These are phyloP conservation scores for Lagenidium giganteum DNA, from an alignment of 352 stramenopile genomes.

Conservation along the genomic window DNA sequence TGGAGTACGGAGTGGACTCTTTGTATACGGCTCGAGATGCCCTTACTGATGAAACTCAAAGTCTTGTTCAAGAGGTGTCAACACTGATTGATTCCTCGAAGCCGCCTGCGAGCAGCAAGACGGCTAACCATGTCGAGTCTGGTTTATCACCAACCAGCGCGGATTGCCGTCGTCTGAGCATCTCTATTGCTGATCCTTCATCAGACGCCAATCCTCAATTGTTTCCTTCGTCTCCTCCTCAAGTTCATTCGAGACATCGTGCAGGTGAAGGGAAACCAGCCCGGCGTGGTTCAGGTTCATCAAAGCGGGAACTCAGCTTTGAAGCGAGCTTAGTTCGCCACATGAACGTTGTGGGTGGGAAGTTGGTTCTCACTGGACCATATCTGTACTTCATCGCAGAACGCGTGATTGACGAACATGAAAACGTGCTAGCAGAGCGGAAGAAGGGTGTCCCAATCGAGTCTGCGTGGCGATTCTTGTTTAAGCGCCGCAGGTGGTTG, in stretches of 20 bases:
- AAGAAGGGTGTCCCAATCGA: constrained; percentile 32
- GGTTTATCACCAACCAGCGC: too few relatives aligned
- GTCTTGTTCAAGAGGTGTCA: constrained; percentile 53
- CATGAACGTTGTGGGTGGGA: constrained; percentile 69
- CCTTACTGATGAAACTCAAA: constrained; percentile 61
- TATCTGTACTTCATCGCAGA: constrained; percentile 59
- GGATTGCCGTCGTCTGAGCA: not conserved
- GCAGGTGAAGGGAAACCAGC: constrained; percentile 22
- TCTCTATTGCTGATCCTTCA: not conserved
- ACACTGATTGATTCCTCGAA: constrained; percentile 39
- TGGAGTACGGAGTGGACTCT: constrained; percentile 70
- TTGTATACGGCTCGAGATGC: constrained; percentile 68
- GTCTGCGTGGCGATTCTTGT: constrained; percentile 58
- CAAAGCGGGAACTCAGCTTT: constrained; percentile 28
- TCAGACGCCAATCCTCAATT: constrained; percentile 6
- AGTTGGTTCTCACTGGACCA: constrained; percentile 43
- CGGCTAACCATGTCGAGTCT: not conserved
- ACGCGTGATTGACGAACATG: constrained; percentile 72
- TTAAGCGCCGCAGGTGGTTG: constrained; percentile 61
- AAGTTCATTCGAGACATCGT: not conserved
- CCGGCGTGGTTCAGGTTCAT: constrained; percentile 5
- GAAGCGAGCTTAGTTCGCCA: constrained; percentile 67
- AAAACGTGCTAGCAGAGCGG: constrained; percentile 47
- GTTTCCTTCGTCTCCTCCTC: constrained; percentile 16
- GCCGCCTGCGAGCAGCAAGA: not conserved